Percentiles rank a stretch among this genome's conserved stretches.
Evolutionary conservation across 805 yeast genomes (phyloP).

Genomic region (Gaillardinia entomophila): DNA sequence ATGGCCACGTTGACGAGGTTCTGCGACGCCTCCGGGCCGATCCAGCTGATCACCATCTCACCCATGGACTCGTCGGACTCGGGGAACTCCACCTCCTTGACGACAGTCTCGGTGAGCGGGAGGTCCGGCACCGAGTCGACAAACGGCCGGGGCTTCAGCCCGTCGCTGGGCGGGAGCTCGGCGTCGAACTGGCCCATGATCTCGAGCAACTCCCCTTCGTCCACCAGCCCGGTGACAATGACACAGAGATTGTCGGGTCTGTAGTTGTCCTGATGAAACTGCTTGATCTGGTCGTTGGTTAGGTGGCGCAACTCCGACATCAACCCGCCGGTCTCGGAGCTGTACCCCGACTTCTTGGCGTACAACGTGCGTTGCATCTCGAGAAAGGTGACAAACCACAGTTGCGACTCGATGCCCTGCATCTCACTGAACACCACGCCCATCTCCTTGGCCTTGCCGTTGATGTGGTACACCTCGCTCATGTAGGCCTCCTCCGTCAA

Average conservation of each 20-base stretch:
- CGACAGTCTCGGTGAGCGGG: slow-evolving; percentile 32
- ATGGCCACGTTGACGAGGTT: slow-evolving; percentile 58
- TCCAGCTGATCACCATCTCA: slow-evolving; percentile 68
- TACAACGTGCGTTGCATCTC: slow-evolving; percentile 56
- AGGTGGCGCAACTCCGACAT: slow-evolving; percentile 69
- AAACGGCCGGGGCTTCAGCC: slow-evolving; percentile 62
- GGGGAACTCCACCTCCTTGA: slow-evolving; percentile 68
- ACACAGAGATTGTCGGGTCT: slow-evolving; percentile 81
- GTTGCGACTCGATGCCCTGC: slow-evolving; percentile 85
- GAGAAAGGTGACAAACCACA: slow-evolving; percentile 60
- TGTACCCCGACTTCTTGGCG: slow-evolving; percentile 65
- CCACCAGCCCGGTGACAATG: slow-evolving; percentile 80
- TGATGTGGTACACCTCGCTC: slow-evolving; percentile 94
- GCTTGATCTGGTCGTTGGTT: slow-evolving; percentile 65
- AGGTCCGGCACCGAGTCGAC: slow-evolving; percentile 56
- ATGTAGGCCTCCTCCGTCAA: slow-evolving; percentile 84
- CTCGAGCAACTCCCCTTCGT: slow-evolving; percentile 62
- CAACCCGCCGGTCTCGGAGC: slow-evolving; percentile 92
- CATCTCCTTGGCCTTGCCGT: slow-evolving; percentile 83
- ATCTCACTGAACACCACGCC: slow-evolving; percentile 97
- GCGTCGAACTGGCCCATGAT: slow-evolving; percentile 59
- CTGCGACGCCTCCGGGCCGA: slow-evolving; percentile 65
- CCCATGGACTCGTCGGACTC: slow-evolving; percentile 85
- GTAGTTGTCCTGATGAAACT: slow-evolving; percentile 68
- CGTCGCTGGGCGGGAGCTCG: slow-evolving; percentile 36